phyloP scores from a whole-genome alignment of 2,329 filamentous ascomycete genomes.

The Hypoxylon sp. region DNA sequence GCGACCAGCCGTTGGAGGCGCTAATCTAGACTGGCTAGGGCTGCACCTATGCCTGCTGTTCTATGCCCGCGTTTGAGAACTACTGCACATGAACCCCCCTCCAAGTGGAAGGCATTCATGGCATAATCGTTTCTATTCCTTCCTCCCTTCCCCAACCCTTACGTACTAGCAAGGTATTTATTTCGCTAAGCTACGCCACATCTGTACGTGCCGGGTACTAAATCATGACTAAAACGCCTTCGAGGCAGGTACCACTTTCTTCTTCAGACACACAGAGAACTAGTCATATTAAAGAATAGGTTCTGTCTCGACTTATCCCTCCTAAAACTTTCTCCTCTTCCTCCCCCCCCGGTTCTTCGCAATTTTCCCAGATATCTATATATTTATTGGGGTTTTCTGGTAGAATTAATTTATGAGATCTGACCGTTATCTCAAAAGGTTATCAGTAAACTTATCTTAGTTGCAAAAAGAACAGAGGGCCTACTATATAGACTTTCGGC shows the following conservation, averaged over 20 bases:
- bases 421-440: neutral
- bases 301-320: slow-evolving; percentile 38
- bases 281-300: slow-evolving; percentile 41
- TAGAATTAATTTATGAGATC: neutral
- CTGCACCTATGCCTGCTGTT: slow-evolving; percentile 10
- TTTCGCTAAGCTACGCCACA: slow-evolving; percentile 21
- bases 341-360: slow-evolving; percentile 2
- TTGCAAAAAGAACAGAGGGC: slow-evolving; percentile 3
- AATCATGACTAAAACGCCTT: slow-evolving; percentile 17
- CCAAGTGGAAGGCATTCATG: slow-evolving; percentile 24
- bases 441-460: slow-evolving; percentile 25
- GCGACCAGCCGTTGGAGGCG: slow-evolving; percentile 31
- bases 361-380: neutral
- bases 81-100: slow-evolving; percentile 25
- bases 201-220: slow-evolving; percentile 35
- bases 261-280: slow-evolving; percentile 12
- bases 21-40: slow-evolving; percentile 30
- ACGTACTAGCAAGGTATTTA: slow-evolving; percentile 33
- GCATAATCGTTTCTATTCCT: slow-evolving; percentile 14
- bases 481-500: slow-evolving; percentile 16
- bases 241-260: slow-evolving; percentile 31
- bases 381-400: slow-evolving; percentile 6
- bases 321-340: slow-evolving; percentile 26
- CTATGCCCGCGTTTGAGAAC: slow-evolving; percentile 20
- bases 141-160: neutral